Conservation (phyloP, 2,329 filamentous ascomycete species). For the Nothophaeocryptopus gaeumannii region DNA sequence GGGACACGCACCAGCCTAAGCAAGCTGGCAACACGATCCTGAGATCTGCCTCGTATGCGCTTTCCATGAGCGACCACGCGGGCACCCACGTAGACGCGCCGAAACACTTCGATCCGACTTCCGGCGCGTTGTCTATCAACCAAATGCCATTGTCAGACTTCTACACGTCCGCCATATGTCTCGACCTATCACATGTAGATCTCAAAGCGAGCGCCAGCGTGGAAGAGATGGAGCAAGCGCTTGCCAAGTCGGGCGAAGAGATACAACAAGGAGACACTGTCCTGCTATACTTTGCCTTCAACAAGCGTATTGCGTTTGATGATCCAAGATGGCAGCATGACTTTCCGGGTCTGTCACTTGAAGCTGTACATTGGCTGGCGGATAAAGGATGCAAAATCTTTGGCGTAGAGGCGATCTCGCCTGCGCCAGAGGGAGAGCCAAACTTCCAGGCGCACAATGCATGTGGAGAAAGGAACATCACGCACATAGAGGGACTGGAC, state of each 20-base stretch:
- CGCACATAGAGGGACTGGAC: constrained; percentile 30
- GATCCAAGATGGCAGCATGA: constrained; percentile 32
- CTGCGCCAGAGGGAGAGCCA: constrained; percentile 28
- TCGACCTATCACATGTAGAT: constrained; percentile 29
- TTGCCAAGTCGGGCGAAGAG: constrained; percentile 22
- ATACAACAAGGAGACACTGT: constrained; percentile 29
- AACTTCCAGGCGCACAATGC: constrained; percentile 31
- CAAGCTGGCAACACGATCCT: constrained; percentile 28
- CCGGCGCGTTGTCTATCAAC: constrained; percentile 27
- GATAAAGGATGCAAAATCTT: constrained; percentile 30
- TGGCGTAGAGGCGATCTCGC: constrained; percentile 29
- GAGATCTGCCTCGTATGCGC: constrained; percentile 26
- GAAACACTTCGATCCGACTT: constrained; percentile 30
- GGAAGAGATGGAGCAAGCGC: constrained; percentile 26
- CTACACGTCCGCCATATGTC: constrained; percentile 28
- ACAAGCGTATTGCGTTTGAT: constrained; percentile 24
- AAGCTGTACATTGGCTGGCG: constrained; percentile 29
- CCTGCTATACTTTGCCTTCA: constrained; percentile 29
- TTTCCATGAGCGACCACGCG: constrained; percentile 30
- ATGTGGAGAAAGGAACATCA: constrained; percentile 28
- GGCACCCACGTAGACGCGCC: constrained; percentile 32
- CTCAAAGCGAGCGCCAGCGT: constrained; percentile 25
- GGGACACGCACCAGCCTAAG: constrained; percentile 32
- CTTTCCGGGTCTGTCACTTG: constrained; percentile 27
- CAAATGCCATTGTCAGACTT: constrained; percentile 31